phyloP scores from a whole-genome alignment of 139 green algal species.

The Pseudopediastrum boryanum region DNA sequence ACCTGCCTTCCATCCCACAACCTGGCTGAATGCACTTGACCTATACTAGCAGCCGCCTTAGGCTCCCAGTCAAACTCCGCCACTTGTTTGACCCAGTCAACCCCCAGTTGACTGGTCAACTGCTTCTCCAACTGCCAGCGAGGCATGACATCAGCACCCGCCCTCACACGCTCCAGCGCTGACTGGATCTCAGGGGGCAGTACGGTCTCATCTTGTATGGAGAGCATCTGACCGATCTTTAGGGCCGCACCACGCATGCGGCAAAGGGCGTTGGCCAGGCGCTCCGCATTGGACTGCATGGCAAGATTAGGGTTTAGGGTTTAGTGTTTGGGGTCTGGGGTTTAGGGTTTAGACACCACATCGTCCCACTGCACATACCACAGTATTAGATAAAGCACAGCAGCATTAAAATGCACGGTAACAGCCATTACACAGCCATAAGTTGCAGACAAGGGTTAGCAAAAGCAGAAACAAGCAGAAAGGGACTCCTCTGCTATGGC shows the following conservation, averaged over 20 bases:
- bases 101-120: conserved; percentile 77
- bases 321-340: too few relatives aligned
- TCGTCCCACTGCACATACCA: too few relatives aligned
- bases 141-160: conserved; percentile 94
- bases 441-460: too few relatives aligned
- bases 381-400: conserved; percentile 44
- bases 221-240: conserved; percentile 97
- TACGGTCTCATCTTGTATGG: conserved; percentile 94
- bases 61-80: conserved; percentile 82
- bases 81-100: conserved; percentile 67
- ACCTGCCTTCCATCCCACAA: conserved; percentile 76
- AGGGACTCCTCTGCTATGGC: too few relatives aligned
- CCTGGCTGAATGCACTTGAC: conserved; percentile 83
- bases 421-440: too few relatives aligned
- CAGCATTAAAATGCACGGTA: too few relatives aligned
- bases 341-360: too few relatives aligned
- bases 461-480: too few relatives aligned
- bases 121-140: conserved; percentile 83
- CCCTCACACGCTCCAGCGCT: conserved; percentile 85
- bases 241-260: conserved; percentile 92
- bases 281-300: conserved; percentile 89
- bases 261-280: conserved; percentile 89
- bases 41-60: conserved; percentile 90
- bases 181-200: conserved; percentile 78
- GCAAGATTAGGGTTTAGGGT: too few relatives aligned